A percentile compares a stretch with the other conserved stretches of the same genome.
Evolutionary conservation across 164 flowering plant species (phyloP).

Genomic region (Cinnamomum chago): DNA sequence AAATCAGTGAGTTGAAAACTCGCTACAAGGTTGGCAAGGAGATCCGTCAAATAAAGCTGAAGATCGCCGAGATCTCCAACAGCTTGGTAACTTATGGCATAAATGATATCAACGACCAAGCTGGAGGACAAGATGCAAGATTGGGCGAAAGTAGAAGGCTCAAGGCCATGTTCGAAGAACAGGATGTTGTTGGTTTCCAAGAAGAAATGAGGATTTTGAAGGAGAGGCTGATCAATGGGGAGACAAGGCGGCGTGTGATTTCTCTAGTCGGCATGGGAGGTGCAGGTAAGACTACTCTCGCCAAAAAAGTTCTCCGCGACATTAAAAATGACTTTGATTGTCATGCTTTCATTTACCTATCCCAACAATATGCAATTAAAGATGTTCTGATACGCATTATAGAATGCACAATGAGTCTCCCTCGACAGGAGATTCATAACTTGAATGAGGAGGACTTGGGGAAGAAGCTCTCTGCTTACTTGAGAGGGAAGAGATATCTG

Average conservation of each 20-base stretch:
- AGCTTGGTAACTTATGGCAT: neutral
- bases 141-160: neutral
- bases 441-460: neutral
- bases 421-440: neutral
- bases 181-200: too few relatives aligned
- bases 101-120: neutral
- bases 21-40: neutral
- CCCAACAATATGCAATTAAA: too few relatives aligned
- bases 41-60: neutral
- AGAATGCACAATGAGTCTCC: neutral
- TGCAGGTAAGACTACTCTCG: too few relatives aligned
- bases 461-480: neutral
- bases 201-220: too few relatives aligned
- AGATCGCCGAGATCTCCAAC: neutral
- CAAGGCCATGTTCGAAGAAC: neutral
- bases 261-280: too few relatives aligned
- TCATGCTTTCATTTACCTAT: too few relatives aligned
- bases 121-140: neutral
- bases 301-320: too few relatives aligned
- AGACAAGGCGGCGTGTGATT: too few relatives aligned
- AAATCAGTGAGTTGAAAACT: neutral
- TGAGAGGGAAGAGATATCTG: neutral
- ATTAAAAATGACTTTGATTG: too few relatives aligned
- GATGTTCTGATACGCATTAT: neutral
- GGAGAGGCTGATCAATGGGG: too few relatives aligned